Evolutionary conservation across 2,329 filamentous ascomycete species (phyloP).

Genomic region (Monosporascus sp.): DNA sequence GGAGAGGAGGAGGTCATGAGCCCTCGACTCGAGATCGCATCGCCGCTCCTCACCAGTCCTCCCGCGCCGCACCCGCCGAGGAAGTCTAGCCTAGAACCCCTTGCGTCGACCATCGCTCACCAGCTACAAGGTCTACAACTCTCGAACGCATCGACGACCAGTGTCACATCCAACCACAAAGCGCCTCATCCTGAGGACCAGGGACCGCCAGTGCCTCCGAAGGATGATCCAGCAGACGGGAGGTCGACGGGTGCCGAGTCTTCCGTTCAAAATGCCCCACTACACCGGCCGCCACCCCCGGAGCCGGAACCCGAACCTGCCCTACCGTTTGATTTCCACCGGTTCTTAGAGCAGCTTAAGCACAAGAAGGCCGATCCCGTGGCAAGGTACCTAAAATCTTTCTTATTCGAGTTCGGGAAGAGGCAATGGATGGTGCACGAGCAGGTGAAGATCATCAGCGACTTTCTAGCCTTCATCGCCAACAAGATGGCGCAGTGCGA

Average conservation of each 20-base stretch:
- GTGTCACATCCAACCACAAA: conserved; percentile 32
- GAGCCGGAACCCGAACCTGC: conserved; percentile 75
- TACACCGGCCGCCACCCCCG: conserved; percentile 63
- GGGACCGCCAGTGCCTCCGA: conserved; percentile 54
- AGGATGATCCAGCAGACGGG: conserved; percentile 48
- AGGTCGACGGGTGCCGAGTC: conserved; percentile 26
- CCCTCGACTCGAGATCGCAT: conserved; percentile 75
- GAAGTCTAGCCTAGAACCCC: conserved; percentile 78
- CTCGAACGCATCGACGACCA: conserved; percentile 34
- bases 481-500: conserved; percentile 98
- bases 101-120: conserved; percentile 45
- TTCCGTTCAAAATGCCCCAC: conserved; percentile 41
- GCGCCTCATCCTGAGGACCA: conserved; percentile 35
- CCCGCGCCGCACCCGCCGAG: conserved; percentile 70
- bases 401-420: conserved; percentile 90
- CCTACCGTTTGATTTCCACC: conserved; percentile 93
- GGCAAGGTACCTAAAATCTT: conserved; percentile 90
- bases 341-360: conserved; percentile 90
- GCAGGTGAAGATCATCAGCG: conserved; percentile 96
- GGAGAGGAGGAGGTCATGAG: conserved; percentile 87
- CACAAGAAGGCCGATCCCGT: conserved; percentile 98
- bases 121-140: conserved; percentile 41
- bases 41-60: conserved; percentile 63
- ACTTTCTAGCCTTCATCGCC: conserved; percentile 92
- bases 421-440: conserved; percentile 99